Percentiles rank a stretch among this genome's conserved stretches.
phyloP scores from a whole-genome alignment of 768 basidiomycete species.

The Russula virescens region DNA sequence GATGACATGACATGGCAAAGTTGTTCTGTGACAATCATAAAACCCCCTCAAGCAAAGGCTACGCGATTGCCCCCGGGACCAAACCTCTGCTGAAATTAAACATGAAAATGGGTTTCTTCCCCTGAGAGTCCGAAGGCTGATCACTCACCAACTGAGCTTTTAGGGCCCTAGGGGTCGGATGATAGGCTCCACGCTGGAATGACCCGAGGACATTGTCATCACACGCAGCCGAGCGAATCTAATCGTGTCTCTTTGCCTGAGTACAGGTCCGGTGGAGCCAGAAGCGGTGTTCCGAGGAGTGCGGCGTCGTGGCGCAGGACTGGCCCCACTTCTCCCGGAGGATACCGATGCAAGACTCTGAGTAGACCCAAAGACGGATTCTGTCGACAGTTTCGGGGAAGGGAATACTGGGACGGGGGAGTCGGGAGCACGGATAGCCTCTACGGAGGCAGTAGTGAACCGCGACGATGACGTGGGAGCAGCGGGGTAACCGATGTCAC shows the following conservation, averaged over 20 bases:
- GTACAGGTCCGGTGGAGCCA: not conserved
- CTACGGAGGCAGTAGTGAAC: slow-evolving; percentile 9
- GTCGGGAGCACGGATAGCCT: slow-evolving; percentile 23
- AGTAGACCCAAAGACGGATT: slow-evolving; percentile 17
- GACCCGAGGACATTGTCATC: not conserved
- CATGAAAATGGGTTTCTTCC: not conserved
- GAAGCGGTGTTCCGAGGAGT: not conserved
- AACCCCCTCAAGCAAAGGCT: not conserved
- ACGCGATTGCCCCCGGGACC: not conserved
- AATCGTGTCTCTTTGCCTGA: slow-evolving; percentile 6
- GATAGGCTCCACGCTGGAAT: not conserved
- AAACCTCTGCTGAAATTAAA: not conserved
- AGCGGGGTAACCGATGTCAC: no score
- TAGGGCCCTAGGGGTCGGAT: not conserved
- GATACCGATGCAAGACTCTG: slow-evolving; percentile 13
- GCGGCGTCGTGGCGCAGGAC: not conserved
- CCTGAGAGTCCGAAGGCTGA: not conserved
- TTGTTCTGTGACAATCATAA: not conserved
- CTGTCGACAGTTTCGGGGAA: slow-evolving; percentile 13
- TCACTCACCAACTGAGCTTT: not conserved
- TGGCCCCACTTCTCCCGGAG: not conserved
- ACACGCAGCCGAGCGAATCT: not conserved
- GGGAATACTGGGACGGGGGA: slow-evolving; percentile 19
- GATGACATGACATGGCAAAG: not conserved
- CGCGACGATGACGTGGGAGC: not conserved